These are phyloP conservation scores for Scheffersomyces cryptocercus DNA, from an alignment of 1,139 yeast species.

Conservation along the genomic window DNA sequence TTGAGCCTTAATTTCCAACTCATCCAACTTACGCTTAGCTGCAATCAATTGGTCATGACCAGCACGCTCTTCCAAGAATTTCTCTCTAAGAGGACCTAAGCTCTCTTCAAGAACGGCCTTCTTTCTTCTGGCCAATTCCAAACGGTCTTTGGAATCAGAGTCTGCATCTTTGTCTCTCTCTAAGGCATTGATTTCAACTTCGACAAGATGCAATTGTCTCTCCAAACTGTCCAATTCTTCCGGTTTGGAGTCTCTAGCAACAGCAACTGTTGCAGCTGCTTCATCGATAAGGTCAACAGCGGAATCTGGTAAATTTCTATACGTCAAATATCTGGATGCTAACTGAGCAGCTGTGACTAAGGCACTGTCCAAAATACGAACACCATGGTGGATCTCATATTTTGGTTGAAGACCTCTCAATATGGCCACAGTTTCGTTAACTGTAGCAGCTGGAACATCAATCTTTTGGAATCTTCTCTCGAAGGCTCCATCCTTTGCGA, in stretches of 20 bases:
- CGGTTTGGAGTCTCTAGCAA: conserved; percentile 96
- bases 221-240: conserved; percentile 93
- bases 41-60: conserved; percentile 89
- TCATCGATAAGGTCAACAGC: conserved; percentile 97
- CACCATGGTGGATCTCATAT: conserved; percentile 98
- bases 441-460: conserved; percentile 92
- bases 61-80: conserved; percentile 83
- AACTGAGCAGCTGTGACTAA: conserved; percentile 92
- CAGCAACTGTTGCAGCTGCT: conserved; percentile 96
- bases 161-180: conserved; percentile 96
- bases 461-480: conserved; percentile 98
- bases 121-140: conserved; percentile 72
- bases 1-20: conserved; percentile 84
- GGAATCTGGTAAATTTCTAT: conserved; percentile 94
- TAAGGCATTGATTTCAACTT: conserved; percentile 94
- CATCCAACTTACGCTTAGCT: conserved; percentile 89
- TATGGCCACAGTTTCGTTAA: conserved; percentile 91
- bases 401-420: conserved; percentile 94
- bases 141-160: conserved; percentile 80
- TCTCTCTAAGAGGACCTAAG: conserved; percentile 80
- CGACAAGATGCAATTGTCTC: conserved; percentile 85
- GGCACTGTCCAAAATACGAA: conserved; percentile 92
- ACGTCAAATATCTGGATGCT: conserved; percentile 92
- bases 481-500: conserved; percentile 97
- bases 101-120: conserved; percentile 85